Percentiles rank a stretch among this genome's conserved stretches.
Evolutionary conservation across 306 rosid species (phyloP).

Genomic region (Cicer pinnatifidum): DNA sequence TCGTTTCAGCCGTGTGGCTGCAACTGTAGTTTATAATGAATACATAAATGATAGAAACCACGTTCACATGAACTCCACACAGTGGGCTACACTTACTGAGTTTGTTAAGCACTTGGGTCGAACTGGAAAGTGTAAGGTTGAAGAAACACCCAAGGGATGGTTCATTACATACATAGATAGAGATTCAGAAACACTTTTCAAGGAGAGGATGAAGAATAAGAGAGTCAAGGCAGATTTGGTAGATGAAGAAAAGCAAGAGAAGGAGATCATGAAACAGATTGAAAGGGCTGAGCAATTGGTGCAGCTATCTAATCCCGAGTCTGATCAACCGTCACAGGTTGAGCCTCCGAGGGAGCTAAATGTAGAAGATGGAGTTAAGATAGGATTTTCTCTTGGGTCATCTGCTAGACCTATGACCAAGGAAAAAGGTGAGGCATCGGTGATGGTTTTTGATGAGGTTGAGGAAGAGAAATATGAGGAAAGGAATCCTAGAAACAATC

Average conservation of each 20-base stretch:
- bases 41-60: constrained; percentile 85
- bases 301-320: constrained; percentile 47
- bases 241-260: constrained; percentile 90
- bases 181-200: too few species aligned
- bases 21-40: constrained; percentile 90
- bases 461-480: constrained; percentile 54
- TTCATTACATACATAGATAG: too few species aligned
- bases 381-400: constrained; percentile 75
- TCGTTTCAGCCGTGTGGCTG: constrained; percentile 84
- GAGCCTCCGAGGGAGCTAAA: constrained; percentile 58
- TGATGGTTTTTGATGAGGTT: constrained; percentile 64
- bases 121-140: constrained; percentile 79
- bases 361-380: constrained; percentile 66
- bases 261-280: constrained; percentile 79
- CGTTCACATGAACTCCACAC: constrained; percentile 81
- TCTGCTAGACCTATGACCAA: constrained; percentile 50
- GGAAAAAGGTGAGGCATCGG: constrained; percentile 57
- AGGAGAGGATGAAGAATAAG: too few species aligned
- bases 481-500: constrained; percentile 43
- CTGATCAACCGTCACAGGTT: constrained; percentile 48
- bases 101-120: constrained; percentile 86
- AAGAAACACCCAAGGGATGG: too few species aligned
- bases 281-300: constrained; percentile 67
- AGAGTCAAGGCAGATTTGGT: too few species aligned
- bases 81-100: constrained; percentile 86